Base-by-base conservation (phyloP, 257 asterid species). In the Henckelia pumila region DNA sequence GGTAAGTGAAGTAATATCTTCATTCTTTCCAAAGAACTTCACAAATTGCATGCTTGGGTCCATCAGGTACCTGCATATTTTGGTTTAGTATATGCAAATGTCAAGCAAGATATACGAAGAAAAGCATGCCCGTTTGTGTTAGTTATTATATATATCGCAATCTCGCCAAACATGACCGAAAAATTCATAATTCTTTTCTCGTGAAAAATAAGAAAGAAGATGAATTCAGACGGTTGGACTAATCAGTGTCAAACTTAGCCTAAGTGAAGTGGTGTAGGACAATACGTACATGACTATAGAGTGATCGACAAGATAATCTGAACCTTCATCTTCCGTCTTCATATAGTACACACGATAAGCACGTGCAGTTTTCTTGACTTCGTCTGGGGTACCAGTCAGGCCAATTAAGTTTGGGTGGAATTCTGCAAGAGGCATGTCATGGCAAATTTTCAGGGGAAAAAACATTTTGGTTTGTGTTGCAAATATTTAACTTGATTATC, bases 261-360 rank as follows among this genome's bases (percentile, higher is more conserved):
- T 16, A 16, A 20, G 8, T 65, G 24, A 29, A 59, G 66, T 29
- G 28, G 20, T 32, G 19, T 63, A 73, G 75, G 60, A 19, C 59
- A 26, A 71, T 22, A 76, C 97, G 8, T 84, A 93, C 97, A 90
- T 93, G 85, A 86, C 92, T 70, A 93, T 90, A 9, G 99, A 93
- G 81, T 93, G 99, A 80, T 93, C 99, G 6, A 92, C 97, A 37
- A 93, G 93, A 77, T 93, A 90, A 73, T 93, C 96, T 64, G 94
- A 90, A 64, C 92, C 96, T 73, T 92, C 96, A 78, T 88, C 97
- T 70, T 89, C 97, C 1, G 97, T 92, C 85, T 90, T 93, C 97
- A 90, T 93, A 66, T 88, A 93, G 78, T 93, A 93, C 58, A 93
- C 95, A 64, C 96, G 96, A 80, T 88, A 93, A 64, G 95, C 95